Conservation (phyloP, 192 early-diverging fungal species). For the Podila epigama region DNA sequence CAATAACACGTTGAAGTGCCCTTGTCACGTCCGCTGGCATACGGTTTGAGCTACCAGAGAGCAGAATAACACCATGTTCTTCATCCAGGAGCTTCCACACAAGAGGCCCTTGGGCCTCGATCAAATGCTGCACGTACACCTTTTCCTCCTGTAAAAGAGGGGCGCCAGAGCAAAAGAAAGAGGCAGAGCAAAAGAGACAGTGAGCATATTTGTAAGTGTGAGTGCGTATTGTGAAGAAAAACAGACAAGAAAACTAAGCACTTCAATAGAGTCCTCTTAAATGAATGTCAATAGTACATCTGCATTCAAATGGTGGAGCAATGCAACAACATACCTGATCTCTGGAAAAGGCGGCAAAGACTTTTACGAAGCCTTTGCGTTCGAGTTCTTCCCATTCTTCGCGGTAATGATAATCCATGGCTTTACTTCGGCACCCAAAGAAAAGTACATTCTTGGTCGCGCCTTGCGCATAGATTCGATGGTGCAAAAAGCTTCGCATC, state of each 20-base stretch:
- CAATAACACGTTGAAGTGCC: slow-evolving; percentile 67
- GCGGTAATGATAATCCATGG: slow-evolving; percentile 80
- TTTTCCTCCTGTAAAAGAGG: slow-evolving; percentile 63
- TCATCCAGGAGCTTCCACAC: slow-evolving; percentile 73
- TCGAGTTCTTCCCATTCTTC: slow-evolving; percentile 68
- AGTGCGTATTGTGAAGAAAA: slow-evolving; percentile 29
- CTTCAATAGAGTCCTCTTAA: no score
- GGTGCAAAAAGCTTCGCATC: slow-evolving; percentile 66
- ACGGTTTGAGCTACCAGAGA: slow-evolving; percentile 80
- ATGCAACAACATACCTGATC: slow-evolving; percentile 65
- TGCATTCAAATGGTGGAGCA: slow-evolving; percentile 25
- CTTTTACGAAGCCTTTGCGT: slow-evolving; percentile 55
- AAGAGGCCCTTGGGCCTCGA: slow-evolving; percentile 60
- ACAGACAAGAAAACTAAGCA: background rate
- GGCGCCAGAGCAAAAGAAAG: background rate
- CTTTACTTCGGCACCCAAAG: slow-evolving; percentile 80
- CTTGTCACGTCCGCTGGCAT: slow-evolving; percentile 78
- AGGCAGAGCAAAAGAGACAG: background rate
- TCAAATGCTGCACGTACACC: slow-evolving; percentile 82
- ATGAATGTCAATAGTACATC: background rate
- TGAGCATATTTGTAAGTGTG: background rate
- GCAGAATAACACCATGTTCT: slow-evolving; percentile 64
- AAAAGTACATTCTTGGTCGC: slow-evolving; percentile 75
- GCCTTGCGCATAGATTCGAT: slow-evolving; percentile 40
- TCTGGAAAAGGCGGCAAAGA: slow-evolving; percentile 87